Percentiles rank a stretch among this genome's conserved stretches.
Evolutionary conservation across 306 rosid species (phyloP).

Genomic region (Gynostemma pentaphyllum): DNA sequence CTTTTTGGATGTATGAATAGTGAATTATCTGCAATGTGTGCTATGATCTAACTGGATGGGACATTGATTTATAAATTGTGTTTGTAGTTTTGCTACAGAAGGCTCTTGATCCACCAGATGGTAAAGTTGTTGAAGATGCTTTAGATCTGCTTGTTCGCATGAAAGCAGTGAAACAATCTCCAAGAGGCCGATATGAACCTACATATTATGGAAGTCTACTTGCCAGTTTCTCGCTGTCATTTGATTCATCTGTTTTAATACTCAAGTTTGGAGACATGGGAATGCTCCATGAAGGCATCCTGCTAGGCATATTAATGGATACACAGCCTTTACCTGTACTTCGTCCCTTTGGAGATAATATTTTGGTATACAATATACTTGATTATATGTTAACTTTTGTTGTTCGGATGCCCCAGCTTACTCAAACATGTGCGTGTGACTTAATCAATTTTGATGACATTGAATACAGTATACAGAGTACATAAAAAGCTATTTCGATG

Average conservation of each 20-base stretch:
- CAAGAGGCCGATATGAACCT: constrained; percentile 69
- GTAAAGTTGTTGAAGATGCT: constrained; percentile 62
- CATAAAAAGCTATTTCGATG: constrained; percentile 30
- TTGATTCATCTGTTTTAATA: constrained; percentile 64
- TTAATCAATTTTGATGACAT: constrained; percentile 11
- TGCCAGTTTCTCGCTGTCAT: constrained; percentile 67
- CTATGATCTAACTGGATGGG: constrained; percentile 4
- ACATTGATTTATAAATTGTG: constrained; percentile 9
- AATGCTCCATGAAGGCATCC: constrained; percentile 75
- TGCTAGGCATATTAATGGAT: constrained; percentile 77
- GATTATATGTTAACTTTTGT: constrained; percentile 5
- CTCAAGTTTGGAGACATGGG: constrained; percentile 77
- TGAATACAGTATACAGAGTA: constrained; percentile 34
- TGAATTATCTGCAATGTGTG: not conserved
- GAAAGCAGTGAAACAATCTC: constrained; percentile 40
- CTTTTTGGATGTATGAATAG: not conserved
- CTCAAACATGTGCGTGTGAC: constrained; percentile 15
- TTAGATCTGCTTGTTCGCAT: constrained; percentile 49
- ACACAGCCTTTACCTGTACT: constrained; percentile 68
- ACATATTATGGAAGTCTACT: constrained; percentile 73
- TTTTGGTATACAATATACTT: constrained; percentile 52
- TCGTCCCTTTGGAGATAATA: constrained; percentile 74
- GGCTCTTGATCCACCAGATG: constrained; percentile 65
- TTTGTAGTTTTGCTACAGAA: constrained; percentile 65
- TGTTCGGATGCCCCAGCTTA: constrained; percentile 11